These are phyloP conservation scores for Botrytis medusae DNA, from an alignment of 2,329 filamentous ascomycete genomes.

Conservation along the genomic window DNA sequence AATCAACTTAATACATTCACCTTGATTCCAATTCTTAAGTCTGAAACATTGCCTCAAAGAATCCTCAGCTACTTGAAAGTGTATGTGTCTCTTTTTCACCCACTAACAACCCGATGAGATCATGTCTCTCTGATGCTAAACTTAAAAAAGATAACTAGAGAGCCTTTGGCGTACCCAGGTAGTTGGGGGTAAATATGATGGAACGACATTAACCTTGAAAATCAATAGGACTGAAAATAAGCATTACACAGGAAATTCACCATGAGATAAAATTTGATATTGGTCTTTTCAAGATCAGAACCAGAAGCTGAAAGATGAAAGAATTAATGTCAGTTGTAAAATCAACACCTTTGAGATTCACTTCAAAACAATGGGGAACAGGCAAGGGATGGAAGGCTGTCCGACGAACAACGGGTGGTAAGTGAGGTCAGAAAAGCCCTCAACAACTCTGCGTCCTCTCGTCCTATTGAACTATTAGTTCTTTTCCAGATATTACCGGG, in stretches of 20 bases:
- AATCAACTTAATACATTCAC: not conserved
- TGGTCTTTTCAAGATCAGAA: not conserved
- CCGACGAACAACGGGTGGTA: not conserved
- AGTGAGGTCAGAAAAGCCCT: not conserved
- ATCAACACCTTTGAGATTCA: not conserved
- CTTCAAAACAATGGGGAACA: not conserved
- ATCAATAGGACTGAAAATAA: too few relatives aligned
- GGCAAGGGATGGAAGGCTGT: too few relatives aligned
- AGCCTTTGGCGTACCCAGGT: accelerated
- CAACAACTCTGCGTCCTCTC: not conserved
- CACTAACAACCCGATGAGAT: not conserved
- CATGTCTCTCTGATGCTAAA: not conserved
- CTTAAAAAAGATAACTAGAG: not conserved
- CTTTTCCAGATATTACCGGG: not conserved
- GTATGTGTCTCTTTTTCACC: not conserved
- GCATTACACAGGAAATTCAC: not conserved
- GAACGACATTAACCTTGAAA: too few relatives aligned
- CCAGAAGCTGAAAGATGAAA: not conserved
- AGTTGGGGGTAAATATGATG: not conserved
- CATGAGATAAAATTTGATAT: not conserved
- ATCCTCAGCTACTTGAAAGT: not conserved
- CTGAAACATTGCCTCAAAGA: too few relatives aligned
- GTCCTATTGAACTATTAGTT: not conserved
- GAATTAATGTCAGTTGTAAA: too few relatives aligned
- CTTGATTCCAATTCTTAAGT: not conserved